Base-by-base conservation (phyloP, 2,329 filamentous ascomycete species). In the Nannizziopsis arthrosporioides region DNA sequence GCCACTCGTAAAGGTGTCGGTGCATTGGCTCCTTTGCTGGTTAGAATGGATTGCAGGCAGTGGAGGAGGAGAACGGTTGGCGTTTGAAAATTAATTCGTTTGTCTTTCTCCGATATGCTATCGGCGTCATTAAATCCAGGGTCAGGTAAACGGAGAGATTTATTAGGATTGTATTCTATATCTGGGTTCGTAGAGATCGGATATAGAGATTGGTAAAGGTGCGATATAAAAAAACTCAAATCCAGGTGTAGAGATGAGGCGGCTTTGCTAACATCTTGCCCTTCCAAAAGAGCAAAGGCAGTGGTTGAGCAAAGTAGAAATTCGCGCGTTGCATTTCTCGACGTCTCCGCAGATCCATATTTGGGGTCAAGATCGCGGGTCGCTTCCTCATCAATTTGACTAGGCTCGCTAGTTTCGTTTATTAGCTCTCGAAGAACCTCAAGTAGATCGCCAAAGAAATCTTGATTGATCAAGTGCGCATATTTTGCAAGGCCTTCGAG, bases 401-500 rank as follows among this genome's bases (percentile, higher is more conserved):
- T 62, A 57, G 15, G 60, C 10, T 40, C 35, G 17, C 34, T 39
- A 18, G 44, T 57, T 56, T 89, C 79, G 3, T 80, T 78, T 58
- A 96, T 90, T 39, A 98, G 77, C 54, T 98, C 92, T 65, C 94
- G 93, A 35, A 98, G 73, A 0, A 88, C 90, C 67, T 96, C 92
- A 9, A 98, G 77, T 27, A 98, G 75, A 62, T 98, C 92, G 22
- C 90, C 92, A 59, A 98, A 98, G 72, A 98, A 96, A 63, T 98
- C 87, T 62, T 98, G 88, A 69, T 98, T 98, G 74, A 98, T 98
- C 51, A 98, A 76, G 63, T 95, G 92, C 2, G 89, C 82, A 62
- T 94, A 98, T 62, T 88, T 88, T 44, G 90, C 89, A 17, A 98
- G 72, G 22, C 92, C 92, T 70, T 96, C 92, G 4, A 98, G 76